Conservation (phyloP, 2,329 filamentous ascomycete genomes). For the Davidsoniella australis region DNA sequence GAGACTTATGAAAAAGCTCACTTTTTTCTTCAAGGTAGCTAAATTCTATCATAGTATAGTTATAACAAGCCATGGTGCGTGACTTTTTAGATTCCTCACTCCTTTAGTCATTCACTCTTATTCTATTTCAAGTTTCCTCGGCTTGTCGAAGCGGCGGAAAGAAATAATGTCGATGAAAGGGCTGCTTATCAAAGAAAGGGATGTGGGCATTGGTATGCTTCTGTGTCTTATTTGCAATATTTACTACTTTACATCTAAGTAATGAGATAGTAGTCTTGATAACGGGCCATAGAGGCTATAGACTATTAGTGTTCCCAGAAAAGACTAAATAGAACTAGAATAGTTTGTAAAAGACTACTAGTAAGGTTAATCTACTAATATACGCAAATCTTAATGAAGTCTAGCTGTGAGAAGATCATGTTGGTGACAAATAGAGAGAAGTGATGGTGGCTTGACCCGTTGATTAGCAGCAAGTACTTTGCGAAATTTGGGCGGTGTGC, state of each 20-base stretch:
- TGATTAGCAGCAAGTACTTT: not conserved
- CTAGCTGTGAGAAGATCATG: conserved; percentile 57
- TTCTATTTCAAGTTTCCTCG: no score
- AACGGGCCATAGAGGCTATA: conserved; percentile 37
- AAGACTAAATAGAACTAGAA: conserved; percentile 46
- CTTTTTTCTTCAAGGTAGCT: conserved; percentile 39
- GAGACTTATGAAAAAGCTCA: conserved; percentile 35
- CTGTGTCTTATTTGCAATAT: not conserved
- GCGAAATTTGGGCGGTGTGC: conserved; percentile 11
- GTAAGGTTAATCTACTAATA: conserved; percentile 46
- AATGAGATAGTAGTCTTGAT: conserved; percentile 44
- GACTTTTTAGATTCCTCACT: no score
- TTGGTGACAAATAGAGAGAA: conserved; percentile 34
- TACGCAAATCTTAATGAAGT: conserved; percentile 49
- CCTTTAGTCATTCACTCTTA: no score
- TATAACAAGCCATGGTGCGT: not conserved
- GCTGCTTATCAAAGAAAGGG: no score
- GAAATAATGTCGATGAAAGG: no score
- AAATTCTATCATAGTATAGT: conserved; percentile 25
- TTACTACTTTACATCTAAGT: conserved; percentile 30
- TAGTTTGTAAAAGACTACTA: conserved; percentile 47
- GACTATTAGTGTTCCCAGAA: conserved; percentile 39
- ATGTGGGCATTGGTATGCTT: no score
- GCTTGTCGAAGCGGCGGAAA: no score
- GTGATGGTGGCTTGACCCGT: conserved; percentile 15